Percentiles rank a stretch among this genome's conserved stretches.
These are phyloP conservation scores for Saccharomycopsis phalli DNA, from an alignment of 1,139 yeast genomes.

Conservation along the genomic window DNA sequence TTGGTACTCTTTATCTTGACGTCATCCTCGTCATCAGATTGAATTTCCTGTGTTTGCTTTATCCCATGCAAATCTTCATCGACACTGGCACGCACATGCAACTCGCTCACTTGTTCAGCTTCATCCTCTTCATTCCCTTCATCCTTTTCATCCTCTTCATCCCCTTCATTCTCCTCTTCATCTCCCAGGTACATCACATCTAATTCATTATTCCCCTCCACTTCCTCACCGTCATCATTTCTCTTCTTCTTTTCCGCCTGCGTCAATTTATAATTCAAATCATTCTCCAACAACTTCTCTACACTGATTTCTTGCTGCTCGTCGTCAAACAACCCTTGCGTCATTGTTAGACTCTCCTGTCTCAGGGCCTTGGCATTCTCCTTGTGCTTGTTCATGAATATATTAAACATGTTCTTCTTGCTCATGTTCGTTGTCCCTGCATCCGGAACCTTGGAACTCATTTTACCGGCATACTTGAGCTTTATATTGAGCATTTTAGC, in stretches of 20 bases:
- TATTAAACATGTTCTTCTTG: conserved; percentile 19
- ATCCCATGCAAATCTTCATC: too few species aligned
- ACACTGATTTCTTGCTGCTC: conserved; percentile 26
- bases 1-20: neutral
- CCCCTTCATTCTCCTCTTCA: conserved; percentile 19
- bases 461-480: conserved; percentile 28
- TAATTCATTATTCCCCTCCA: conserved; percentile 19
- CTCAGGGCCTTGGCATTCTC: conserved; percentile 24
- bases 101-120: conserved; percentile 18
- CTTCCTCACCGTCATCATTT: conserved; percentile 18
- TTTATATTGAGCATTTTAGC: conserved; percentile 30
- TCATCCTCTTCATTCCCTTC: conserved; percentile 14
- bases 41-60: too few species aligned
- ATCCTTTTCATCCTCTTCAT: conserved; percentile 21
- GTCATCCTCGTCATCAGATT: too few species aligned
- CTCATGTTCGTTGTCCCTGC: conserved; percentile 20
- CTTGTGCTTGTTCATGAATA: conserved; percentile 26
- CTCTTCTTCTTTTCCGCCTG: conserved; percentile 24
- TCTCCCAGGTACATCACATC: too few species aligned
- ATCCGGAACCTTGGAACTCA: conserved; percentile 18
- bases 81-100: too few species aligned
- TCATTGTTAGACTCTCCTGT: conserved; percentile 19
- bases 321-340: conserved; percentile 22
- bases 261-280: conserved; percentile 25
- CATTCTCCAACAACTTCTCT: conserved; percentile 21